Evolutionary conservation across 257 asterid species (phyloP), one percentile per base, ranked within the genome.

Genomic region (Penstemon davidsonii): DNA sequence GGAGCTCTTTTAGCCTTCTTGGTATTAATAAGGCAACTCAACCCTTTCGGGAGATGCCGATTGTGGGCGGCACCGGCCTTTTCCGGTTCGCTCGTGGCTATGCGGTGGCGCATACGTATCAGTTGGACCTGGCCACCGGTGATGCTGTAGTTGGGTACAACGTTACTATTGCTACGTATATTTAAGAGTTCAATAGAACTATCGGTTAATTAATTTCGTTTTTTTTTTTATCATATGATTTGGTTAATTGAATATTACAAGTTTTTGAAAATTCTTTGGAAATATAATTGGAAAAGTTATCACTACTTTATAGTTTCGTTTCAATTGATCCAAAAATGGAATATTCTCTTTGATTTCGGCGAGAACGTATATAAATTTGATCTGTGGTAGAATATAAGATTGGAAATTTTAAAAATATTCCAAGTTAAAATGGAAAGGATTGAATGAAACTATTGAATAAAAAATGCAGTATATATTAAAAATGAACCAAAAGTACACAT

Each of bases 21-120:
- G 79, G 97, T 11, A 63, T 80, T 6, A 91, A 91, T 68, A 82
- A 75, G 41, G 87, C 55, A 0, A 0, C 41, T 67, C 56, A 85
- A 1, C 75, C 80, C 42, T 82, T 74, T 7, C 88, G 97, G 12
- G 97, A 91, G 74, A 81, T 91, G 96, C 80, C 97, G 0, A 75
- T 91, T 0, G 96, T 88, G 0, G 97, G 97, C 1, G 96, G 96
- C 4, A 88, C 97, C 9, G 96, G 97, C 1, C 84, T 88, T 43
- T 90, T 90, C 55, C 80, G 97, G 53, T 37, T 90, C 74, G 95
- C 87, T 0, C 87, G 90, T 0, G 97, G 97, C 6, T 90, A 81
- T 38, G 96, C 92, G 6, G 66, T 90, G 2, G 97, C 93, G 11
- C 74, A 67, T 6, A 88, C 97, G 0, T 68, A 78, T 65, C 63